Evolutionary conservation across 208 protist genomes (phyloP).

Genomic region (Porcisia deanei): DNA sequence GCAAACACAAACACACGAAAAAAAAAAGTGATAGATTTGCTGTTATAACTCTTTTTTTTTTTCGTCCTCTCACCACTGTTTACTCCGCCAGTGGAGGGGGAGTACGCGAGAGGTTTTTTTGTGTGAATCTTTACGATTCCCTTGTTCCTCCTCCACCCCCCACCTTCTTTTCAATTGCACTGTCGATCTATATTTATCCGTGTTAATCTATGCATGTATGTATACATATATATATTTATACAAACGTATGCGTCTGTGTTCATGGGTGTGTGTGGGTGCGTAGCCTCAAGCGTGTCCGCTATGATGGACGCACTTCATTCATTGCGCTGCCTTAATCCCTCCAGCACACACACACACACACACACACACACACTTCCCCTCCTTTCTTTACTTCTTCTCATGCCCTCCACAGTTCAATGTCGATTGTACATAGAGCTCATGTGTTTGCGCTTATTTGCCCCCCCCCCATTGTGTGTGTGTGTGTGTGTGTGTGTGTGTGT

Average conservation of each 20-base stretch:
- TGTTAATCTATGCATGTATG: background rate
- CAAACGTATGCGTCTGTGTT: background rate
- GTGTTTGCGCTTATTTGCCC: too few species aligned
- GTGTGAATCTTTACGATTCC: background rate
- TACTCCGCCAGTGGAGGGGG: too few species aligned
- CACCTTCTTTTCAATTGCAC: background rate
- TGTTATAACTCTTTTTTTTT: conserved; percentile 10
- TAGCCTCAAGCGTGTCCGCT: conserved; percentile 3
- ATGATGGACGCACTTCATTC: background rate
- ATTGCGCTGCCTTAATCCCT: background rate
- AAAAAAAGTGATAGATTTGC: background rate
- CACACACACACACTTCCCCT: background rate
- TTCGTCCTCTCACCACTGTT: background rate
- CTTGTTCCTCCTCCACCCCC: background rate
- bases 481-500: background rate
- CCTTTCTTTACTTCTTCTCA: background rate
- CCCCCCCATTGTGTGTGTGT: background rate
- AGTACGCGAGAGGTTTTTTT: too few species aligned
- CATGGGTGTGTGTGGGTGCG: conserved; percentile 13
- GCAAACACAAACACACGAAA: background rate
- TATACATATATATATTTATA: background rate
- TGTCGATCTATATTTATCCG: background rate
- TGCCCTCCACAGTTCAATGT: too few species aligned
- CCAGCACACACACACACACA: too few species aligned
- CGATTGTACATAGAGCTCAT: too few species aligned